Evolutionary conservation across 768 basidiomycete species (phyloP).

Genomic region (Lactifluus subvellereus): DNA sequence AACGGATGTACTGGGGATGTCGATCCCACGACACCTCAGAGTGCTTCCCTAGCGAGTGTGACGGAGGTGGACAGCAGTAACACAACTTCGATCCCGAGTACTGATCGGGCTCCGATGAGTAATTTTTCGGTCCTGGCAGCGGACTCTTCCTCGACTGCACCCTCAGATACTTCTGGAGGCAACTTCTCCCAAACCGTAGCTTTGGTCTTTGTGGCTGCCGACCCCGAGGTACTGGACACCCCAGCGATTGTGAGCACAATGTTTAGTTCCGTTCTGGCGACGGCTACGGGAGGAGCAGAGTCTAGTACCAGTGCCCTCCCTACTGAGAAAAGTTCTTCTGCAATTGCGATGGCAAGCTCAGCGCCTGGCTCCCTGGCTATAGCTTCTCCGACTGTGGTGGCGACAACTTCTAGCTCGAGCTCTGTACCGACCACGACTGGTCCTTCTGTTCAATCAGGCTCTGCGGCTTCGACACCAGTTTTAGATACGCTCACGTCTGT

Average conservation of each 20-base stretch:
- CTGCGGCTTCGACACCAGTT: neutral
- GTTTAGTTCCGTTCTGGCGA: conserved; percentile 1
- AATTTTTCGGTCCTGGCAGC: neutral
- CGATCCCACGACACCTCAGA: conserved; percentile 14
- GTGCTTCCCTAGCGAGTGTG: conserved; percentile 11
- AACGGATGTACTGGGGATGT: conserved; percentile 22
- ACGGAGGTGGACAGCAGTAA: conserved; percentile 1
- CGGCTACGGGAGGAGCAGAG: conserved; percentile 10
- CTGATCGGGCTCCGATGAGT: neutral
- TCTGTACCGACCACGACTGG: neutral
- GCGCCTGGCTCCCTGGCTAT: neutral
- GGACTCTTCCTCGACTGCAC: conserved; percentile 3
- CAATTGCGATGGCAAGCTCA: neutral
- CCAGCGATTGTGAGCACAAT: neutral
- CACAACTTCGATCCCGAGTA: neutral
- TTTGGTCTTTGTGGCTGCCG: conserved; percentile 45
- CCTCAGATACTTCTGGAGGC: conserved; percentile 21
- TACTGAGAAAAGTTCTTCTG: neutral
- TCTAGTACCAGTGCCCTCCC: neutral
- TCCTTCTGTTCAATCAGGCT: neutral
- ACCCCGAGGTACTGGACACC: conserved; percentile 30
- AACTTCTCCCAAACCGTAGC: conserved; percentile 40
- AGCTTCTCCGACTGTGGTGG: neutral
- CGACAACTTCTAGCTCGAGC: neutral
- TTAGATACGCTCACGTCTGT: neutral